Evolutionary conservation across 2,329 filamentous ascomycete genomes (phyloP).

Genomic region (Acephala macrosclerotiorum): DNA sequence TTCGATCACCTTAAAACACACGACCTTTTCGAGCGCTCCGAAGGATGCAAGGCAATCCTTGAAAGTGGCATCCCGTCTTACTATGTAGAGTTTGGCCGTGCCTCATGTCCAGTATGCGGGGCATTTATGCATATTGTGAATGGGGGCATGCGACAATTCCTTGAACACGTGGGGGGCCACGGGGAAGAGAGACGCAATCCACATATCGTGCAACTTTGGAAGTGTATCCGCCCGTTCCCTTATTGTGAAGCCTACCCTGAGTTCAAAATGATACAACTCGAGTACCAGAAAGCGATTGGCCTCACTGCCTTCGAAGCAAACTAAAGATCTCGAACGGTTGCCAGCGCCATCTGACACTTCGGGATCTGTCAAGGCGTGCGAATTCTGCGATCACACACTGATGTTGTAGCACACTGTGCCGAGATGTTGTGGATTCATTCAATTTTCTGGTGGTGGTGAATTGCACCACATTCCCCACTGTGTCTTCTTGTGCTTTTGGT

Average conservation of each 20-base stretch:
- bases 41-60: slow-evolving; percentile 8
- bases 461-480: background rate
- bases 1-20: slow-evolving; percentile 15
- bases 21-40: slow-evolving; percentile 19
- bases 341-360: background rate
- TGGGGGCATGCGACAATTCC: rapidly evolving
- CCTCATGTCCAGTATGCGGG: slow-evolving; percentile 11
- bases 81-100: background rate
- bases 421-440: background rate
- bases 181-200: slow-evolving; percentile 4
- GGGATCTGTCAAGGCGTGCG: background rate
- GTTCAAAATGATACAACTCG: background rate
- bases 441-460: background rate
- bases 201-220: background rate
- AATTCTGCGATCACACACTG: background rate
- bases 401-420: background rate
- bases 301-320: background rate
- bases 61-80: background rate
- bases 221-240: background rate
- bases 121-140: background rate
- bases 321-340: background rate
- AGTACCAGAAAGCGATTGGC: background rate
- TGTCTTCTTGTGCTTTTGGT: background rate
- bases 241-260: background rate
- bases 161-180: background rate